Base-by-base conservation (phyloP, 148 eudicot species). In the Oxyria digyna region DNA sequence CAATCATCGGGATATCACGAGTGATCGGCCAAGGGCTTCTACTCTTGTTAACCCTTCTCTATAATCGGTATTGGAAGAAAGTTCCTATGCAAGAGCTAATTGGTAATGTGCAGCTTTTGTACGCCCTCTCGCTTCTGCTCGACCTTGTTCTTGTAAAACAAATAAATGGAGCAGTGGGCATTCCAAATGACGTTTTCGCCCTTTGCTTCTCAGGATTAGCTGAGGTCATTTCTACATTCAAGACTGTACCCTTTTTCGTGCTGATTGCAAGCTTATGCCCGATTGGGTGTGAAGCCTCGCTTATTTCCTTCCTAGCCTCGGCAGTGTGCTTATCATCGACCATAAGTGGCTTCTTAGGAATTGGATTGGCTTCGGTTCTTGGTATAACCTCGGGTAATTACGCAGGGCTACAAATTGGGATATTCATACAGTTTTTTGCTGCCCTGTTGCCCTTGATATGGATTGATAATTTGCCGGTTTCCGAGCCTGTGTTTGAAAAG, bases 231-330 rank as follows among this genome's bases (percentile, higher is more conserved):
- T 84, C 89, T n/a, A 83, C 80, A 6, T 92, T 92, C 52, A 92
- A 87, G 70, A 78, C 86, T 24, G 69, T 92, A 74, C 98, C 98
- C 0, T 89, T 92, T 68, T 83, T 76, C 54, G 87, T 92, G 69
- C 96, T 92, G n/a, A 83, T 92, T 63, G 96, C 91, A 42, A 81
- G 83, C 74, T 78, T 92, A 75, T 94, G 96, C 69, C 96, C 96
- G 24, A 66, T 81, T 0, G 98, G 98, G 7, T 85, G 89, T 70
- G 98, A 89, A 79, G 98, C 94, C 17, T 92, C 98, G n/a, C 83
- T 92, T 32, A 84, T 84, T 73, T 84, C 98, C 5, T 89, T 92
- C 70, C 66, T 89, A 68, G 91, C 96, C 18, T 92, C 96, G 3
- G 85, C 87, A 0, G 65, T 89, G 79, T 87, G 94, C 67, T 75